phyloP scores from a whole-genome alignment of 768 basidiomycete species.

The Nidula microcarpa region DNA sequence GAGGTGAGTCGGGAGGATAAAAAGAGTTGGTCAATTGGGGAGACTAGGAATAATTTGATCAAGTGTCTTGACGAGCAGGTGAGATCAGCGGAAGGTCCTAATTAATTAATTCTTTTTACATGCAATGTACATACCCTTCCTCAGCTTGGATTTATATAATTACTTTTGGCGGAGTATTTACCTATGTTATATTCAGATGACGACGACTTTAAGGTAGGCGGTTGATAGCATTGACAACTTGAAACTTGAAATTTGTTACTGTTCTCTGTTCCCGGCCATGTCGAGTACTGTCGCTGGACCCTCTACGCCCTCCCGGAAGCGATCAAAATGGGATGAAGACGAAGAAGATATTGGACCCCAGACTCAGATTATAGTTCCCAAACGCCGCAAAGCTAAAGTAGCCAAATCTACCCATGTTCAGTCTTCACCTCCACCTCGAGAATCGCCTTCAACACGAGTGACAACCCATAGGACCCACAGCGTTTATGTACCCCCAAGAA shows the following conservation, averaged over 20 bases:
- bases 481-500: conserved; percentile 71
- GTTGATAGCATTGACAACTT: not conserved
- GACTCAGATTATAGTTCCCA: conserved; percentile 38
- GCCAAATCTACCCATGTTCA: conserved; percentile 32
- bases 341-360: conserved; percentile 23
- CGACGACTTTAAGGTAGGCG: no score
- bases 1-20: not conserved
- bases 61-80: conserved; percentile 66
- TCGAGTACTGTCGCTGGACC: conserved; percentile 17
- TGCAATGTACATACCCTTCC: not conserved
- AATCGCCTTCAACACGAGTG: conserved; percentile 7
- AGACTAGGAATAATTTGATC: conserved; percentile 48
- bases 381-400: conserved; percentile 26
- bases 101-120: not conserved
- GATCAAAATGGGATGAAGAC: conserved; percentile 73
- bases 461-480: conserved; percentile 37
- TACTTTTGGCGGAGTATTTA: no score
- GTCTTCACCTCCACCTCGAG: conserved; percentile 12
- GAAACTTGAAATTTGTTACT: not conserved
- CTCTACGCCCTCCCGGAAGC: conserved; percentile 62
- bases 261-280: not conserved
- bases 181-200: no score
- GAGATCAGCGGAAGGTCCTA: conserved; percentile 21
- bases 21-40: conserved; percentile 45
- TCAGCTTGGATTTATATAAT: no score